phyloP scores from a whole-genome alignment of 2,329 filamentous ascomycete genomes.

The Aspergillus sp. region DNA sequence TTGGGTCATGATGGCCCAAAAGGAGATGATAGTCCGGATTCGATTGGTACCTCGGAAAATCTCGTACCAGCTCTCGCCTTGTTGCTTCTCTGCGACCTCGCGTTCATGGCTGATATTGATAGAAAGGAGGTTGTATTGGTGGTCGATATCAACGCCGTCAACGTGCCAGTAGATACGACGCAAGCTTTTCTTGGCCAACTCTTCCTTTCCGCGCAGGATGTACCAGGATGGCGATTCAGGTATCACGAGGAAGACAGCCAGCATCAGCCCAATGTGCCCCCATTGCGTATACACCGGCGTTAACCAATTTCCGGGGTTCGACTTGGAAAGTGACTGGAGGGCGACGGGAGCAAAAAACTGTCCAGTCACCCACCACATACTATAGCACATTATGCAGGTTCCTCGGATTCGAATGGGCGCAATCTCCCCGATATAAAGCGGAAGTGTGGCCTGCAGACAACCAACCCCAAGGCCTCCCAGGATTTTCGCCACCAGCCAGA shows the following conservation, averaged over 20 bases:
- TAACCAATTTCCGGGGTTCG: constrained; percentile 1
- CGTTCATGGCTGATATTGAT: constrained; percentile 16
- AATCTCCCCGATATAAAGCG: constrained; percentile 14
- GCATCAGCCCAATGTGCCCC: constrained; percentile 14
- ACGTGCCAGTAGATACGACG: constrained; percentile 1
- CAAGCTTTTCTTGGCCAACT: neutral
- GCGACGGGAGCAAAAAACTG: constrained; percentile 17
- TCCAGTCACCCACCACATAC: constrained; percentile 17
- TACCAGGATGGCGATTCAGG: constrained; percentile 13
- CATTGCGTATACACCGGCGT: constrained; percentile 16
- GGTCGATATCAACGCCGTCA: constrained; percentile 7
- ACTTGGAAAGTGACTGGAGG: constrained; percentile 12
- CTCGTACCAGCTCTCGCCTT: constrained; percentile 16
- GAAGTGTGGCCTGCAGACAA: constrained; percentile 12
- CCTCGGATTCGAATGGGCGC: constrained; percentile 17
- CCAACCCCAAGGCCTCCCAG: constrained; percentile 13
- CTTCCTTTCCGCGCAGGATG: constrained; percentile 1
- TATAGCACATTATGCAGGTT: constrained; percentile 15
- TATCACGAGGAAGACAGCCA: constrained; percentile 8
- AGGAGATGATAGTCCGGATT: constrained; percentile 17
- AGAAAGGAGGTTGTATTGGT: constrained; percentile 3
- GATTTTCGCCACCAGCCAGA: constrained; percentile 13
- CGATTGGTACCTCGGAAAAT: constrained; percentile 16
- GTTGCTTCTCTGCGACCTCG: constrained; percentile 9
- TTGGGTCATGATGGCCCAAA: constrained; percentile 22